A percentile compares a stretch with the other conserved stretches of the same genome.
Conservation (phyloP, 2,329 filamentous ascomycete genomes). For the Lecanosticta acicola region DNA sequence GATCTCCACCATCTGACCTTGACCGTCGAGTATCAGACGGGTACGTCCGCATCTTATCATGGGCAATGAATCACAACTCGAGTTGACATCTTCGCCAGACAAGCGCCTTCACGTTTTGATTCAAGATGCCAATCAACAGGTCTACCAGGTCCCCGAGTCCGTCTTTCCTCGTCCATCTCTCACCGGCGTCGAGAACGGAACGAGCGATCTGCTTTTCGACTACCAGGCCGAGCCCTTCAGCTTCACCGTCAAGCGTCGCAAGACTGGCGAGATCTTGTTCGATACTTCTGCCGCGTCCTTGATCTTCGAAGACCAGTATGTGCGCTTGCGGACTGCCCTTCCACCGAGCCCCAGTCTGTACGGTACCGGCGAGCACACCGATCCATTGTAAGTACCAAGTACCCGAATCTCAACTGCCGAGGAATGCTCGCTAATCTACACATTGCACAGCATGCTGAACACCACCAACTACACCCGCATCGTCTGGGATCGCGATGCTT, state of each 20-base stretch:
- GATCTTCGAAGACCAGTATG: constrained; percentile 72
- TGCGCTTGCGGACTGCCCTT: constrained; percentile 65
- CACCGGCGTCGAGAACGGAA: constrained; percentile 17
- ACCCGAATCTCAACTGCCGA: neutral
- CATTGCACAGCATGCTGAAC: constrained; percentile 42
- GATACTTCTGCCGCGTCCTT: constrained; percentile 62
- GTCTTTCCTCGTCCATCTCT: constrained; percentile 58
- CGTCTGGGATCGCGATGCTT: constrained; percentile 64
- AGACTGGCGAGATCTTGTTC: constrained; percentile 57
- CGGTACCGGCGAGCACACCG: constrained; percentile 72
- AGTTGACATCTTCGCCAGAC: constrained; percentile 17
- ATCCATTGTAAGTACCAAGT: constrained; percentile 41
- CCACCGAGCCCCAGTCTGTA: constrained; percentile 67
- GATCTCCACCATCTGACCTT: constrained; percentile 54
- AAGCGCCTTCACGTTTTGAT: constrained; percentile 68
- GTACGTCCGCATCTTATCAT: too few species aligned
- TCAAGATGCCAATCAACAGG: constrained; percentile 61
- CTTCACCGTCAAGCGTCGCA: constrained; percentile 58
- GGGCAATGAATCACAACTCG: too few species aligned
- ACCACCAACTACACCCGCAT: constrained; percentile 65
- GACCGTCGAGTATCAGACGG: constrained; percentile 56
- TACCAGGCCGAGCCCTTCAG: constrained; percentile 57
- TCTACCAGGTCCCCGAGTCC: constrained; percentile 68
- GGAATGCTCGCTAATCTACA: constrained; percentile 1
- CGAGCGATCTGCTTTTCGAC: constrained; percentile 50